Base-by-base conservation (phyloP, 2,329 filamentous ascomycete genomes). In the Fusarium floridanum region DNA sequence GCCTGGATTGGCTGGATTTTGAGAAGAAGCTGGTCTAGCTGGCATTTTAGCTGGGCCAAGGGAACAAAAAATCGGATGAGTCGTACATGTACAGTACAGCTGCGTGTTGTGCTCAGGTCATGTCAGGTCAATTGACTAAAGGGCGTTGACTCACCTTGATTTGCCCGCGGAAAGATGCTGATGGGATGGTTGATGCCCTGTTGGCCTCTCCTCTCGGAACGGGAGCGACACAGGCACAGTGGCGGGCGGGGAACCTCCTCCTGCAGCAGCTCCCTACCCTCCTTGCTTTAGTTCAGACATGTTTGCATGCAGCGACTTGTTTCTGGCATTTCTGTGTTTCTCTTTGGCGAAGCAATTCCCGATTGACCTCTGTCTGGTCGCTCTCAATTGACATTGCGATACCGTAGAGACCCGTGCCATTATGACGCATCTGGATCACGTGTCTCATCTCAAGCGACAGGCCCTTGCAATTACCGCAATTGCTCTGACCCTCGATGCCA, bases 1-100 rank as follows among this genome's bases (percentile, higher is more conserved):
- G 60, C 62, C 61, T 64, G 67, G 73, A 76, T 73, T 76, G 73
- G 73, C 59, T 72, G 63, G 61, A 66, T 39, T 24, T 5, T 50
- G 37, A 56, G 53, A 39, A 37, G 27, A 62, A 57, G 48, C 48
- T 53, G 48, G 66, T 34, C 53, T 61, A 64, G 61, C 63, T 64
- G 45, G 59, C 53, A 55, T 57, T 63, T 61, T 61, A 53, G 69
- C 57, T 68, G 66, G 69, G 55, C 62, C 57, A 71, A 71, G 59
- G 67, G 69, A 71, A 67, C 36, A 20, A 50, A 67, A 67, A 45
- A 17, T 43, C 53, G 65, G 56, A 63, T 67, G 65, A 68, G 45
- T 64, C 67, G 6, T 53, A 59, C 53, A 39, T 53, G 24, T 48
- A 43, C 48, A 24, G 12, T 48, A 43, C 48, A 37, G 41, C 27